These are phyloP conservation scores for Vicia sativa DNA, from an alignment of 306 rosid genomes.

Conservation along the genomic window DNA sequence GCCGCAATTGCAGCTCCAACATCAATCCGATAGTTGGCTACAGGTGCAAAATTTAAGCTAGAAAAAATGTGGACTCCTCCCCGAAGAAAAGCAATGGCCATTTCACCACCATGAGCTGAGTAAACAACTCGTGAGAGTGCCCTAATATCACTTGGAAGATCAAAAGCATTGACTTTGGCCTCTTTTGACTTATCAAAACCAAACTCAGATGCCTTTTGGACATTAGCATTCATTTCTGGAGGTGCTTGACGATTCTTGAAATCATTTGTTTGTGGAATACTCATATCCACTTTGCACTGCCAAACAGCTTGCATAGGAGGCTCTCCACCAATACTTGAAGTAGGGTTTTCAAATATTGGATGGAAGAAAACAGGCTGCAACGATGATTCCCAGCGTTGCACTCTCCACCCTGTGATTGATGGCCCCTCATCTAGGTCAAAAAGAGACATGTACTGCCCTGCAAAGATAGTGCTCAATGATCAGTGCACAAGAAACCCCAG, in stretches of 20 bases:
- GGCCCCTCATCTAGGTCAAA: constrained; percentile 98
- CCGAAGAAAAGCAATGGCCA: constrained; percentile 88
- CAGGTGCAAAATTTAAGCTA: constrained; percentile 78
- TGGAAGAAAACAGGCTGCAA: constrained; percentile 88
- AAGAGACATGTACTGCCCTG: constrained; percentile 99
- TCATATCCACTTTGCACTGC: constrained; percentile 85
- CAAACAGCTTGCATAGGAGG: constrained; percentile 95
- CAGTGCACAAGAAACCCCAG: constrained; percentile 22
- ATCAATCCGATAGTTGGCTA: constrained; percentile 86
- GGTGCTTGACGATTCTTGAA: constrained; percentile 69
- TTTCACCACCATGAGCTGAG: constrained; percentile 98
- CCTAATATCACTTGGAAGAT: constrained; percentile 96
- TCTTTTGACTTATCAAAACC: constrained; percentile 56
- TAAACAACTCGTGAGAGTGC: constrained; percentile 90
- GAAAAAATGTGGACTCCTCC: constrained; percentile 95
- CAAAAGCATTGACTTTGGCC: constrained; percentile 84
- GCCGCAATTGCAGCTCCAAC: constrained; percentile 96
- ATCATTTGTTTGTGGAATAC: constrained; percentile 87
- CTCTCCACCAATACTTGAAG: constrained; percentile 86
- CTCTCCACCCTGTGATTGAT: constrained; percentile 98
- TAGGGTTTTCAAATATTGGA: constrained; percentile 92
- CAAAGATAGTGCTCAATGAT: constrained; percentile 37
- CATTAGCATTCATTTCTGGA: constrained; percentile 53
- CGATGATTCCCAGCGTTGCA: constrained; percentile 98
- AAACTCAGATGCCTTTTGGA: constrained; percentile 53